Evolutionary conservation across 257 asterid species (phyloP), one percentile per base, ranked within the genome.

Genomic region (Linderniella brevidens): DNA sequence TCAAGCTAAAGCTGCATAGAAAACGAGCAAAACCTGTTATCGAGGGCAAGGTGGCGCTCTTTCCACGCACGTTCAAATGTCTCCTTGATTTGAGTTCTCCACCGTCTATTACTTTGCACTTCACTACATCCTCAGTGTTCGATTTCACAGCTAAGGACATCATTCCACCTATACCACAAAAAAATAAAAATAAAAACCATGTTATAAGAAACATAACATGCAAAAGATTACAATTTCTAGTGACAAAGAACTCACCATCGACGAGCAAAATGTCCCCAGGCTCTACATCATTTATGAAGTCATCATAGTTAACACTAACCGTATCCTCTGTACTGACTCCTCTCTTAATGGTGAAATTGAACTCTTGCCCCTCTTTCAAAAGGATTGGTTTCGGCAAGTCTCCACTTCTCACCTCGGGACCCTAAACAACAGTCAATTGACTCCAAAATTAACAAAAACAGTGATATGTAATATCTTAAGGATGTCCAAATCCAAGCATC

Each of bases 391-490:
- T 61, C 35, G 93, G 79, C 57, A 88, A 71, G 49, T 88, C 98
- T 48, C 98, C 98, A 68, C 98, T 88, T 73, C 98, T 78, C 55
- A 88, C 98, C 79, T 88, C 98, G 40, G 98, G 96, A 62, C 98
- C 98, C 98, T 90, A 57, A 52, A 55, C 46, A 18, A 64, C 56
- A 38, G 70, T 54, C 38, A 46, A 40, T 48, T 39, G 25, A 5
- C 15, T 13, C 4, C 13, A 20, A n/a, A 14, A 43, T 48, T 39
- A 35, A 9, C n/a, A 46, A 18, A 11, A 35, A 16, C 48, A 19
- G 13, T 7, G 18, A 39, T 46, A 54, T 8, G 40, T 46, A 46
- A 17, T 7, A 18, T 36, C 52, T 32, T 17, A 58, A 32, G 36
- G n/a, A 51, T 40, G 44, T 41, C 32, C 8, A 37, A 39, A 25